Base-by-base conservation (phyloP, 1,139 yeast genomes). In the Maudiozyma humilis region DNA sequence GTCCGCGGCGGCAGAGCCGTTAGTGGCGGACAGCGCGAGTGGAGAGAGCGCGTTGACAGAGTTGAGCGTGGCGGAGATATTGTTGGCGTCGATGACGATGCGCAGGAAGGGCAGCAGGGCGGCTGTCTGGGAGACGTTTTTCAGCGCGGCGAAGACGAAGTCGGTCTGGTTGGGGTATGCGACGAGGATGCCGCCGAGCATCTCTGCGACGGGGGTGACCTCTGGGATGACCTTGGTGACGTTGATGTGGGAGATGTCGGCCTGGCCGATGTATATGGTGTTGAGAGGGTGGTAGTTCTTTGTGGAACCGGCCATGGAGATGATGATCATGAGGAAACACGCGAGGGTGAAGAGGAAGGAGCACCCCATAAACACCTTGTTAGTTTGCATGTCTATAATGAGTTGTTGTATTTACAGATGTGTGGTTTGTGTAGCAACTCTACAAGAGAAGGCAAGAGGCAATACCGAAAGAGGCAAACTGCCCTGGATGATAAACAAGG, bases 161-260 rank as follows among this genome's bases (percentile, higher is more conserved):
- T 51, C 53, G 5, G 49, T 32, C 23, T 55, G 45, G 15, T 47
- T 47, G 36, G 54, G 54, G 40, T 51, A 53, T 15, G 60, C 51
- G 16, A 52, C 41, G 39, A 59, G 40, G 31, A 63, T 56, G 23
- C 57, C 49, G 18, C 60, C 60, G 15, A 62, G 40, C 13, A 62
- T 49, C 3, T 53, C 46, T 23, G 61, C 42, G 20, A 62, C 47
- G 12, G 62, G 57, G 16, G 50, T 51, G 10, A 60, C 46, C 36
- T 52, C 47, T 29, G 65, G 65, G 20, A 62, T 38, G 42, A 62
- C 59, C 44, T 62, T 62, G 23, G 63, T 54, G 25, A 60, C 63
- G 38, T 61, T 60, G 41, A 62, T 56, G 35, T 55, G 57, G 19
- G 55, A 47, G 36, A 62, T 57, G 41, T 57, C 57, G 30, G 65